Conservation (phyloP, 805 yeast species). For the Sungouiozyma intestinalis region DNA sequence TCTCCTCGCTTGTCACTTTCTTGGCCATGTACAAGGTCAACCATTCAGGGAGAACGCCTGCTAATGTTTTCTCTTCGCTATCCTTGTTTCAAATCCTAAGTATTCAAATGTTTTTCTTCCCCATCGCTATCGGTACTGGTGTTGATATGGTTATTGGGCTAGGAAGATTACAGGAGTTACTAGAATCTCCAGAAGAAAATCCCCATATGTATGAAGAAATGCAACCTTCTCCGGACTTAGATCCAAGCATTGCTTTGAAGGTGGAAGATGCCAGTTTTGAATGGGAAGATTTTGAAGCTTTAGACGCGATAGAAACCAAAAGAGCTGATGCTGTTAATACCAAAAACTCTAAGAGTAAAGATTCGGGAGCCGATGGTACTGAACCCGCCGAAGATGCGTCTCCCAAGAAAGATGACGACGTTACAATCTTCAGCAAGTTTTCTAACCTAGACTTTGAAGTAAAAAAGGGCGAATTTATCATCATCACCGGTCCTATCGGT, state of each 20-base stretch:
- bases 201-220: conserved; percentile 11
- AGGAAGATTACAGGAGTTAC: conserved; percentile 42
- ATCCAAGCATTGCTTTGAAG: conserved; percentile 35
- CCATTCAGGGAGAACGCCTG: conserved; percentile 37
- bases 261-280: conserved; percentile 47
- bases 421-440: conserved; percentile 31
- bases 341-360: neutral
- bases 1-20: conserved; percentile 59
- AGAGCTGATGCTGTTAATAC: conserved; percentile 2
- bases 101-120: conserved; percentile 55
- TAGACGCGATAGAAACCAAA: conserved; percentile 8
- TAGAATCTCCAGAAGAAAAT: conserved; percentile 36
- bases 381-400: conserved; percentile 3
- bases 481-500: conserved; percentile 56
- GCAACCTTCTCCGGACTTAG: conserved; percentile 12
- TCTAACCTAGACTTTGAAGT: conserved; percentile 43
- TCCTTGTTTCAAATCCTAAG: conserved; percentile 56
- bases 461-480: conserved; percentile 57
- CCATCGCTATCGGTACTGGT: conserved; percentile 57
- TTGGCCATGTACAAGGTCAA: conserved; percentile 37
- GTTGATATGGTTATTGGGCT: conserved; percentile 59
- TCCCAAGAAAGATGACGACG: conserved; percentile 22
- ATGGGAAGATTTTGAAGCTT: conserved; percentile 49
- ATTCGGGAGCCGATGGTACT: neutral
- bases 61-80: conserved; percentile 58